Evolutionary conservation across 2,329 filamentous ascomycete species (phyloP).

Genomic region (Xylaria polymorpha): DNA sequence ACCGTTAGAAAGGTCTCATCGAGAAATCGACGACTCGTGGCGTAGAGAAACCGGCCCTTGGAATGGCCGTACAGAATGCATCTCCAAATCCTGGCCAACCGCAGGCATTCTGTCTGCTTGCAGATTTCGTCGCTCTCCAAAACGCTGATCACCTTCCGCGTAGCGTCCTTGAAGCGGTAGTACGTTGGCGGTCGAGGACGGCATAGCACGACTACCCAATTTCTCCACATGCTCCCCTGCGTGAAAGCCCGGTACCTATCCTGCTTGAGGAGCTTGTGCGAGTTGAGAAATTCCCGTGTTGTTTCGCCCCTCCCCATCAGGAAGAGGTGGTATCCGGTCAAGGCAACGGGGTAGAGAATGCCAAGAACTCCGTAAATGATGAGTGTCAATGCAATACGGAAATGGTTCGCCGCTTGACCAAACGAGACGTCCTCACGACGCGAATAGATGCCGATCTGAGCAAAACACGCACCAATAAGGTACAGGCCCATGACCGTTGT

Average conservation of each 20-base stretch:
- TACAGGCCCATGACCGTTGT: constrained; percentile 81
- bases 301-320: constrained; percentile 92
- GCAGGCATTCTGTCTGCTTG: constrained; percentile 62
- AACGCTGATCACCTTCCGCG: constrained; percentile 83
- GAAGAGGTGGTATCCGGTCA: constrained; percentile 91
- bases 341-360: constrained; percentile 81
- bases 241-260: constrained; percentile 93
- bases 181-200: constrained; percentile 90
- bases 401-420: constrained; percentile 72
- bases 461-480: constrained; percentile 80
- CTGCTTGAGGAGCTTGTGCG: constrained; percentile 91
- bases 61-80: constrained; percentile 73
- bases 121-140: constrained; percentile 70
- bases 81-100: constrained; percentile 72
- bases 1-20: constrained; percentile 25
- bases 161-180: constrained; percentile 85
- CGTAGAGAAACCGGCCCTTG: constrained; percentile 64
- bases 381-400: constrained; percentile 87
- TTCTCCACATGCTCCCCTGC: constrained; percentile 78
- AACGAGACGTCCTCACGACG: constrained; percentile 74
- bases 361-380: constrained; percentile 82
- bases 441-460: constrained; percentile 81
- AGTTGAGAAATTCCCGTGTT: constrained; percentile 94
- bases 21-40: constrained; percentile 38
- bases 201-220: constrained; percentile 83